Base-by-base conservation (phyloP, 768 basidiomycete species). In the Chiua virens region DNA sequence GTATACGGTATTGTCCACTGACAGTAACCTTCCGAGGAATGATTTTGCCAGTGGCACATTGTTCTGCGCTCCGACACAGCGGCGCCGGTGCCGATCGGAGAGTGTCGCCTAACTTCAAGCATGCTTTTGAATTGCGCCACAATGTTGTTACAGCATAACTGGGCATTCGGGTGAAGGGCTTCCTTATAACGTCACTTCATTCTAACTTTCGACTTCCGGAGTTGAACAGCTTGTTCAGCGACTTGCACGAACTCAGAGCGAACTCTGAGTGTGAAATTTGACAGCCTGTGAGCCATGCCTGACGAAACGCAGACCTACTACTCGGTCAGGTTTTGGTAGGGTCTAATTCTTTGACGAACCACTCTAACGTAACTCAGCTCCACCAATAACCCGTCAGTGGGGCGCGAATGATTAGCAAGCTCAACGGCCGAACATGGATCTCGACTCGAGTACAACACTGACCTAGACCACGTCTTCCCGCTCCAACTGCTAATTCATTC, bases 311-410 rank as follows among this genome's bases (percentile, higher is more conserved):
- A 34, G 15, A 34, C 15, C 9, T 17, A 34, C 34, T 34, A 15
- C 34, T 34, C 15, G 15, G 34, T 15, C 9, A 34, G 17, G 34
- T 15, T 34, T 17, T 17, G 15, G 32, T 13, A 3, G 32, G 32
- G 1, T 32, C 28, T 27, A 28, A 14, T 30, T 2, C 27, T 11
- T 30, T 30, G 30, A 30, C 30, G 13, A 5, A 30, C 30, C 13
- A 30, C 30, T 30, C 11, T 14, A 30, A 53, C 54, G 60, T 62
- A 59, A 62, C 49, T 34, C 36, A 45, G 54, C 60, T 47, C 60
- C 53, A 52, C 60, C 40, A 32, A 30, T 42, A 30, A 7, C 13
- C 47, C 40, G 42, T 18, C 20, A 47, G 27, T 32, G 32, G 23
- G 17, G 22, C 22, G 18, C 35, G 39, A 54, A 47, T 40, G 40